These are phyloP conservation scores for Fusarium sp. DNA, from an alignment of 2,329 filamentous ascomycete genomes.

Conservation along the genomic window DNA sequence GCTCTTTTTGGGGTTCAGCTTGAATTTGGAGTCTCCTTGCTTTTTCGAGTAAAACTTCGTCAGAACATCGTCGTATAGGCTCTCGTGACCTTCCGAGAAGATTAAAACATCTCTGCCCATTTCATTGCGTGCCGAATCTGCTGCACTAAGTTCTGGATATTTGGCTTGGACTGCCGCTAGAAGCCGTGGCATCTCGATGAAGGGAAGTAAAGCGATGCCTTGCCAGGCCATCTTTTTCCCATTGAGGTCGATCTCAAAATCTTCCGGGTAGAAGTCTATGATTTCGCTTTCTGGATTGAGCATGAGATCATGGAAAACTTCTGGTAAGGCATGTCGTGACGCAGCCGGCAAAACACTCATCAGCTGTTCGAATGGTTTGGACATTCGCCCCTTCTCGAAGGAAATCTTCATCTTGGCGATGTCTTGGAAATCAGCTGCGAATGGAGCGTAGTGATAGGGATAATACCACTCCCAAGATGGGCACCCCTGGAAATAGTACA, in stretches of 20 bases:
- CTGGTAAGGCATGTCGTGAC: conserved; percentile 89
- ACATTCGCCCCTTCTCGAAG: conserved; percentile 87
- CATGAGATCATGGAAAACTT: conserved; percentile 92
- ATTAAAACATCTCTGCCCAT: conserved; percentile 84
- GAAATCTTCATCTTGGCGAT: conserved; percentile 80
- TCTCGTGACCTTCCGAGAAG: conserved; percentile 82
- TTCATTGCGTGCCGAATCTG: conserved; percentile 82
- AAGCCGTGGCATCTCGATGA: conserved; percentile 92
- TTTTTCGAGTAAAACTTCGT: conserved; percentile 93
- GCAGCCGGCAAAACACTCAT: conserved; percentile 98
- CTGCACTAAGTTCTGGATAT: conserved; percentile 81
- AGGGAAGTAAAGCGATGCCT: conserved; percentile 90
- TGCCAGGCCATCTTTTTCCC: conserved; percentile 99
- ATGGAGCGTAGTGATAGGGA: conserved; percentile 97
- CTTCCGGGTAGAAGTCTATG: conserved; percentile 96
- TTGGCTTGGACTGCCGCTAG: conserved; percentile 84
- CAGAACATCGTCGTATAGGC: conserved; percentile 85
- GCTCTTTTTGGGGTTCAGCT: conserved; percentile 79
- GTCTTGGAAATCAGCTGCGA: conserved; percentile 92
- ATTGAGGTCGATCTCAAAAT: conserved; percentile 93
- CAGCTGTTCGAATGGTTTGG: conserved; percentile 93
- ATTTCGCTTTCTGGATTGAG: conserved; percentile 87
- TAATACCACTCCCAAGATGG: conserved; percentile 99
- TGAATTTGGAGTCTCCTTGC: conserved; percentile 72
- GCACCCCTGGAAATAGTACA: conserved; percentile 98